Base-by-base conservation (phyloP, 2,329 filamentous ascomycete species). In the Nemania bipapillata region DNA sequence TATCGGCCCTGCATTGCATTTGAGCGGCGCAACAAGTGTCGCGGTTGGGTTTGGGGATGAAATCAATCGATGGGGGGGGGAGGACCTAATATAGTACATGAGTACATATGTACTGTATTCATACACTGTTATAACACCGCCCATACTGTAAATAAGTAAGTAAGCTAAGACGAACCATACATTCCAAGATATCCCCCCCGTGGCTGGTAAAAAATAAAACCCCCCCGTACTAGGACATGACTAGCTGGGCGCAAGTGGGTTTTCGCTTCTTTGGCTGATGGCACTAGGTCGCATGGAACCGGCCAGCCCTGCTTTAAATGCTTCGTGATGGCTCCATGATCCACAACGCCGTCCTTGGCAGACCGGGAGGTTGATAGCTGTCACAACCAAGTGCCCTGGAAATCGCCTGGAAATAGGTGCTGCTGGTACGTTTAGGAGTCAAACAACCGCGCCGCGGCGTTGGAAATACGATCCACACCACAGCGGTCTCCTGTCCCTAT, bases 401-500 rank as follows among this genome's bases (percentile, higher is more conserved):
- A 47, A 6, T 24, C 47, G 30, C 30, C 30, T 9, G 30, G 30
- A 32, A 45, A n/a, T 45, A 45, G 17, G 15, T 45, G 40, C 40
- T n/a, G 5, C 8, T 45, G 12, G 50, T 54, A 30, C n/a, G n/a
- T 11, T 2, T 20, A 54, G 37, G 24, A 65, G 32, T 42, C 50
- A 65, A 57, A 59, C 58, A 53, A 66, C 37, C 49, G 47, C 61
- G 58, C 53, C 58, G 60, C 45, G 60, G 32, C 40, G 47, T 22
- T 11, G 5, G 47, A 26, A 20, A 66, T 65, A 49, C 58, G 66
- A 61, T 63, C 63, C 66, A 66, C 66, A 66, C 57, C 42, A 61
- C 12, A n/a, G 32, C 26, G 30, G 28, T 66, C 53, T 57, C 45
- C 47, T 45, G 54, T 66, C 15, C 32, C 22, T 45, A 57, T 28